Percentiles rank a stretch among this genome's conserved stretches.
Evolutionary conservation across 2,329 filamentous ascomycete genomes (phyloP).

Genomic region (Stagonosporopsis vannaccii): DNA sequence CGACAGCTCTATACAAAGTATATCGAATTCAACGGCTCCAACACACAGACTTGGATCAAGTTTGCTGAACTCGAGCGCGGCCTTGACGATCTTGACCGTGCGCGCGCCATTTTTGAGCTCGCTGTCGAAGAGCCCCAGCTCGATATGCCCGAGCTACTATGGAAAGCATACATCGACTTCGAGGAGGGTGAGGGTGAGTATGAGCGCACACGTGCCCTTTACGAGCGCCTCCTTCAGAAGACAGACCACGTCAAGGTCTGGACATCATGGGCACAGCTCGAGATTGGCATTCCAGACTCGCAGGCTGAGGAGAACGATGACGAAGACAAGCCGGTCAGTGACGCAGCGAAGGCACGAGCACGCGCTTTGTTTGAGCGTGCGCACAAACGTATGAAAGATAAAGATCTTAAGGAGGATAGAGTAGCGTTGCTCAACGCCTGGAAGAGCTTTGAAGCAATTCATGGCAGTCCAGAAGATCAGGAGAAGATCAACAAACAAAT

Average conservation of each 20-base stretch:
- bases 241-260: conserved; percentile 99
- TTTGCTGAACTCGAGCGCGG: conserved; percentile 93
- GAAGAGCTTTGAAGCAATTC: conserved; percentile 88
- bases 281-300: conserved; percentile 88
- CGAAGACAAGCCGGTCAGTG: conserved; percentile 70
- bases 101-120: conserved; percentile 89
- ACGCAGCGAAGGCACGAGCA: conserved; percentile 82
- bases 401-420: conserved; percentile 90
- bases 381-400: conserved; percentile 85
- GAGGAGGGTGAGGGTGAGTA: conserved; percentile 96
- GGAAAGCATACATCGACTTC: conserved; percentile 99
- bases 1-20: conserved; percentile 93
- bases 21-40: conserved; percentile 88
- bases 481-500: conserved; percentile 90
- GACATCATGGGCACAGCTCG: conserved; percentile 98
- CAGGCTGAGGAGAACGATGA: conserved; percentile 53
- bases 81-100: conserved; percentile 86
- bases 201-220: conserved; percentile 79
- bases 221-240: conserved; percentile 90
- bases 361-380: conserved; percentile 85
- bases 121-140: conserved; percentile 81
- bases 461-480: conserved; percentile 77
- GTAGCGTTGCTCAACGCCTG: conserved; percentile 90
- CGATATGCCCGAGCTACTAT: conserved; percentile 97
- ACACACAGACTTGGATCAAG: conserved; percentile 94